phyloP scores from a whole-genome alignment of 345 rosid species.

The Hibiscus mutabilis region DNA sequence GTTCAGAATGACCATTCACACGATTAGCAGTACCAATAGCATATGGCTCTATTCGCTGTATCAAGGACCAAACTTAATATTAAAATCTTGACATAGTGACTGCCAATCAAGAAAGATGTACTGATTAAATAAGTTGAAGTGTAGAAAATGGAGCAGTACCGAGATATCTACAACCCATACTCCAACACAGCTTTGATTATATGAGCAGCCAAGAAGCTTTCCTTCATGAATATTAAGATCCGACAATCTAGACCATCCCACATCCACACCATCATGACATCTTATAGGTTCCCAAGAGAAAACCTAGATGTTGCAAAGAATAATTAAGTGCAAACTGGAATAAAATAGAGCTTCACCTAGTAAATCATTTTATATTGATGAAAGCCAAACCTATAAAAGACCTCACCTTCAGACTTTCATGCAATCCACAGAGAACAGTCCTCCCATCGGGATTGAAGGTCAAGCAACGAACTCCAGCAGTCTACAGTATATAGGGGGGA shows the following conservation, averaged over 20 bases:
- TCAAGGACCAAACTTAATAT: conserved; percentile 14
- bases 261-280: conserved; percentile 88
- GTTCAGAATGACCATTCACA: conserved; percentile 53
- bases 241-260: conserved; percentile 96
- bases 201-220: conserved; percentile 98
- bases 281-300: conserved; percentile 96
- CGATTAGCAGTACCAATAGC: conserved; percentile 37
- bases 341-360: conserved; percentile 6
- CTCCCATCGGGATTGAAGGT: conserved; percentile 95
- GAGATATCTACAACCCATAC: conserved; percentile 98
- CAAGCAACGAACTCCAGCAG: conserved; percentile 84
- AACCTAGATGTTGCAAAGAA: conserved; percentile 40
- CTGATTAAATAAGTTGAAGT: conserved; percentile 1
- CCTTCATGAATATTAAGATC: conserved; percentile 96
- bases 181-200: conserved; percentile 95
- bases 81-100: conserved; percentile 15
- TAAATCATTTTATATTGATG: neutral
- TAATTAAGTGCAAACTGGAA: conserved; percentile 11
- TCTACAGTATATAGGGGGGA: conserved; percentile 32
- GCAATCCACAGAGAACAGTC: conserved; percentile 88
- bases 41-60: conserved; percentile 75
- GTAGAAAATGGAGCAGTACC: conserved; percentile 36
- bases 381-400: conserved; percentile 7
- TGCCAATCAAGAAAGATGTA: conserved; percentile 16
- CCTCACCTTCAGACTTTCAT: conserved; percentile 79